Evolutionary conservation across 495 filamentous ascomycete genomes (phyloP).

Genomic region (Podospora appendiculata): DNA sequence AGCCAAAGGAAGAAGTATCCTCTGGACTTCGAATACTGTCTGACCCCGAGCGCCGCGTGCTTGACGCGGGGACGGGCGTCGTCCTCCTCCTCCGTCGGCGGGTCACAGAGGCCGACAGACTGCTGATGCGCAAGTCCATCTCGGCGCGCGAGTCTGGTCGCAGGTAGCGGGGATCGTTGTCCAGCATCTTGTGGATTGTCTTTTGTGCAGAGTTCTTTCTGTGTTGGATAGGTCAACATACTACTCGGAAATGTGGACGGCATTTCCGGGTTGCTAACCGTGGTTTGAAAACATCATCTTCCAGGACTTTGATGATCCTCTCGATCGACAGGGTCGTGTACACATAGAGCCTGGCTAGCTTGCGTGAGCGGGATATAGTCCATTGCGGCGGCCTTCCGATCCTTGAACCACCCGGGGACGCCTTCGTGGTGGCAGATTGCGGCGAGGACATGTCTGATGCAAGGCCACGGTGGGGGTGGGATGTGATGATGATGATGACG

Average conservation of each 20-base stretch:
- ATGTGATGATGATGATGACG: neutral
- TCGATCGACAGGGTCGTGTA: slow-evolving; percentile 36
- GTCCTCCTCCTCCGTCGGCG: slow-evolving; percentile 8
- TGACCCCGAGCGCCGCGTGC: too few relatives aligned
- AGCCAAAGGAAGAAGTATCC: neutral
- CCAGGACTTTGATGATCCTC: slow-evolving; percentile 35
- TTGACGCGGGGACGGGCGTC: neutral
- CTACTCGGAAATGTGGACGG: neutral
- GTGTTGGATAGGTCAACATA: neutral
- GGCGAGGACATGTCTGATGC: slow-evolving; percentile 14
- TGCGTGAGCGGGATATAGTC: slow-evolving; percentile 35
- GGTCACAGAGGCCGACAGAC: slow-evolving; percentile 15
- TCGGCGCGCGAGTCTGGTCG: slow-evolving; percentile 36
- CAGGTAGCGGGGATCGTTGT: slow-evolving; percentile 39
- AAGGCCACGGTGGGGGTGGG: neutral
- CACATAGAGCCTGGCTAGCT: slow-evolving; percentile 35
- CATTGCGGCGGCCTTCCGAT: slow-evolving; percentile 39
- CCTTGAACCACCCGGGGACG: slow-evolving; percentile 18
- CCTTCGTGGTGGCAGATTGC: neutral
- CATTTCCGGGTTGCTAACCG: slow-evolving; percentile 12
- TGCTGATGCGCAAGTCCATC: slow-evolving; percentile 30
- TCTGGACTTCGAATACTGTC: too few relatives aligned
- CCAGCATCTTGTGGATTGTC: slow-evolving; percentile 36
- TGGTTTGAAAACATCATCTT: slow-evolving; percentile 35
- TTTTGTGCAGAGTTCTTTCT: slow-evolving; percentile 44